These are phyloP conservation scores for Onygenales sp. DNA, from an alignment of 2,329 filamentous ascomycete species.

Conservation along the genomic window DNA sequence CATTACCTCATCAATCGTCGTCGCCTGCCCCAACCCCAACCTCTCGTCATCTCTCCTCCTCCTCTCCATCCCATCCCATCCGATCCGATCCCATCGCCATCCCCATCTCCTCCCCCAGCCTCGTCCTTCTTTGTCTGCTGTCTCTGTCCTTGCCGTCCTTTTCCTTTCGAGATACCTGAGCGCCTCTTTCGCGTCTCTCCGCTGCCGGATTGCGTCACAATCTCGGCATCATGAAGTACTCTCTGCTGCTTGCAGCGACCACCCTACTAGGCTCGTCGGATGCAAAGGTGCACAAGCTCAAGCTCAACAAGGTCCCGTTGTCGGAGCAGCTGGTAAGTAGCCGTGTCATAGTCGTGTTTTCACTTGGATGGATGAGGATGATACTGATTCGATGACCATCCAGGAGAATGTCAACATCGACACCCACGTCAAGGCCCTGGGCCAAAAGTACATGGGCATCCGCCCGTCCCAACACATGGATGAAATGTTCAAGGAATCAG, in stretches of 20 bases:
- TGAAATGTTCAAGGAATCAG: constrained; percentile 68
- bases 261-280: constrained; percentile 73
- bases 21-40: neutral
- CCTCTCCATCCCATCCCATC: neutral
- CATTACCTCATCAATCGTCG: neutral
- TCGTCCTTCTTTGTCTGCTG: neutral
- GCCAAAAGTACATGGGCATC: constrained; percentile 92
- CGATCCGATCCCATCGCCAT: neutral
- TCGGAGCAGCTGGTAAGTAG: constrained; percentile 77
- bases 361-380: neutral
- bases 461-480: constrained; percentile 61
- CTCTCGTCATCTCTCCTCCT: neutral
- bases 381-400: neutral
- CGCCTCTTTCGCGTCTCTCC: neutral
- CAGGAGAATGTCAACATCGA: constrained; percentile 71
- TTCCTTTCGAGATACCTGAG: neutral
- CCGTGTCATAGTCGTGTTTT: constrained; percentile 25
- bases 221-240: constrained; percentile 64
- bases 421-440: constrained; percentile 68
- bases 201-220: neutral
- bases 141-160: neutral
- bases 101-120: neutral
- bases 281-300: constrained; percentile 88
- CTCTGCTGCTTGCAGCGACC: constrained; percentile 67
- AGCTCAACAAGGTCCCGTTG: constrained; percentile 92